These are phyloP conservation scores for Astraeus odoratus DNA, from an alignment of 768 basidiomycete species.

Conservation along the genomic window DNA sequence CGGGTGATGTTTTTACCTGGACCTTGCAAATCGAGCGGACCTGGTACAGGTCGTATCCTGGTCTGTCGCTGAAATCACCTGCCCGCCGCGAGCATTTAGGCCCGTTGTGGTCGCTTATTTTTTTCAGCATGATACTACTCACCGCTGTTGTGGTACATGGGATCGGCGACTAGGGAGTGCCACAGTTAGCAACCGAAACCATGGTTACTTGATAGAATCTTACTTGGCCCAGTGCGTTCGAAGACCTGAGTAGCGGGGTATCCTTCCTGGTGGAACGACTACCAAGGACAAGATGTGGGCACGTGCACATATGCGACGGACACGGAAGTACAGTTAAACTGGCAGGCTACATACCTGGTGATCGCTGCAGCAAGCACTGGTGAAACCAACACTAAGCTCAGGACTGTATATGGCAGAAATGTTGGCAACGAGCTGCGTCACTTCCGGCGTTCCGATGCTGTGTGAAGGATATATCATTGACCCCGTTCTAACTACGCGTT, in stretches of 20 bases:
- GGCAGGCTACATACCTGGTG: slow-evolving; percentile 51
- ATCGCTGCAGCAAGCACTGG: slow-evolving; percentile 85
- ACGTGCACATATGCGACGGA: not conserved
- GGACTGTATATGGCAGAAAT: slow-evolving; percentile 76
- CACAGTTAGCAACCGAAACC: slow-evolving; percentile 5
- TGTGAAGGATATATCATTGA: not conserved
- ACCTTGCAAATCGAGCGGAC: slow-evolving; percentile 82
- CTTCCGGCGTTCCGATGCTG: slow-evolving; percentile 77
- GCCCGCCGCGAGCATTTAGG: not conserved
- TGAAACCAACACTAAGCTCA: slow-evolving; percentile 64
- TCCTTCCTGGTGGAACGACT: slow-evolving; percentile 79
- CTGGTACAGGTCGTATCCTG: slow-evolving; percentile 80
- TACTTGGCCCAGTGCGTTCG: slow-evolving; percentile 74
- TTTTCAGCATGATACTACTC: slow-evolving; percentile 11
- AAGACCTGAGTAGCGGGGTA: slow-evolving; percentile 86
- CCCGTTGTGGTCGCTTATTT: no score
- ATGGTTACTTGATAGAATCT: slow-evolving; percentile 13
- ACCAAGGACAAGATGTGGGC: slow-evolving; percentile 2
- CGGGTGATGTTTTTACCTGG: slow-evolving; percentile 39
- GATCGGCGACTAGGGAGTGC: slow-evolving; percentile 58
- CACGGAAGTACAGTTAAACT: no score
- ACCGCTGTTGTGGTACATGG: slow-evolving; percentile 87
- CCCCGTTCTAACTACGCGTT: not conserved
- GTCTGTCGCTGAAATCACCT: slow-evolving; percentile 75
- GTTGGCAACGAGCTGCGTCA: slow-evolving; percentile 66